These are phyloP conservation scores for Trichosporon faecale DNA, from an alignment of 1,284 basidiomycete genomes.

Conservation along the genomic window DNA sequence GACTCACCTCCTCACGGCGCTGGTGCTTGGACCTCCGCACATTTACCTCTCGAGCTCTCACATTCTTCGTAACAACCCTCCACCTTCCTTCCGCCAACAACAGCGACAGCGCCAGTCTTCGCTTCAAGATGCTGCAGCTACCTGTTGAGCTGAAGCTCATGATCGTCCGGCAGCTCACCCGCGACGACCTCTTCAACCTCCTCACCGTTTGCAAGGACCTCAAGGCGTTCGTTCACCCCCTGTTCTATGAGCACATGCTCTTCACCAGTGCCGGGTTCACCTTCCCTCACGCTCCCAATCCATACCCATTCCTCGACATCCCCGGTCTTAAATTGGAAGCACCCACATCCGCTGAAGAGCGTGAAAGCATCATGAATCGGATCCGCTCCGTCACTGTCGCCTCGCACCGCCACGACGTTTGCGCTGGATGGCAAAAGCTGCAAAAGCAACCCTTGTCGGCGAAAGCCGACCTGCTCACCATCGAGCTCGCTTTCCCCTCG, in stretches of 20 bases:
- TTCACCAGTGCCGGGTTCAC: background rate
- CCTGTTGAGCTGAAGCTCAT: background rate
- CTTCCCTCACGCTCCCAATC: background rate
- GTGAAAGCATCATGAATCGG: background rate
- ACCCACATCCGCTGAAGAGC: background rate
- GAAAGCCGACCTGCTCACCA: background rate
- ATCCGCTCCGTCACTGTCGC: background rate
- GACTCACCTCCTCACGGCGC: background rate
- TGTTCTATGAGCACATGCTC: background rate
- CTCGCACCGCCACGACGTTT: background rate
- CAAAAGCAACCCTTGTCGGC: background rate
- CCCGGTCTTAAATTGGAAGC: background rate
- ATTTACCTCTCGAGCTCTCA: background rate
- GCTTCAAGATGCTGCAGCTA: background rate
- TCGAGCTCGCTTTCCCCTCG: background rate
- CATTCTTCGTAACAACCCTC: background rate
- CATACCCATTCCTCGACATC: background rate
- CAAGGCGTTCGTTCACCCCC: background rate
- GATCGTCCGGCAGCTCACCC: background rate
- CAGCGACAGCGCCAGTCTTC: background rate
- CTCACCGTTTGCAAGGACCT: background rate
- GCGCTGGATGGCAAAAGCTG: background rate
- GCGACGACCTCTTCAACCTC: background rate
- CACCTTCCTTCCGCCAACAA: background rate
- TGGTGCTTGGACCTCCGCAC: background rate